phyloP scores from a whole-genome alignment of 1,139 yeast species.

The Cylindricascospora bacillispora region DNA sequence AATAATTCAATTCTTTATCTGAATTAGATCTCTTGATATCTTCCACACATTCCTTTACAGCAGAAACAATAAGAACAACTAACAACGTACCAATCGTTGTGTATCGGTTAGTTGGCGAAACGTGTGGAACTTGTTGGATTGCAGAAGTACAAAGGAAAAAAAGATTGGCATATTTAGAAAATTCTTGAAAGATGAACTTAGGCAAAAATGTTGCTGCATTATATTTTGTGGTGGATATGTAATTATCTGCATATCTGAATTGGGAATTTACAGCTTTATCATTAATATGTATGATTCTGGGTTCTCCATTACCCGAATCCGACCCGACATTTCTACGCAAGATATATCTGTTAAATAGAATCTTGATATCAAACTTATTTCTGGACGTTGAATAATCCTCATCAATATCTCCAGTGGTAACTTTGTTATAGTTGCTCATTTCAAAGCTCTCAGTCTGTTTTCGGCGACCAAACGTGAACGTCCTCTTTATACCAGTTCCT shows the following conservation, averaged over 20 bases:
- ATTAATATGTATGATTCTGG: slow-evolving; percentile 62
- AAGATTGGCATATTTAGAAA: slow-evolving; percentile 90
- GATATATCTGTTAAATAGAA: slow-evolving; percentile 36
- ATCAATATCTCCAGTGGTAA: slow-evolving; percentile 14
- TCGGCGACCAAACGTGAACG: slow-evolving; percentile 7
- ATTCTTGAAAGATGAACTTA: slow-evolving; percentile 89
- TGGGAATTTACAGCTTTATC: slow-evolving; percentile 42
- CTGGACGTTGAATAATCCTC: slow-evolving; percentile 22
- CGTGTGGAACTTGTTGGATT: slow-evolving; percentile 95
- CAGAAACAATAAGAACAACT: slow-evolving; percentile 79
- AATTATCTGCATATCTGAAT: slow-evolving; percentile 61
- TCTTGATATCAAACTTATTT: slow-evolving; percentile 42
- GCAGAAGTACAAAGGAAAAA: slow-evolving; percentile 86
- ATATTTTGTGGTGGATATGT: slow-evolving; percentile 93
- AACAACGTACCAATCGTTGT: slow-evolving; percentile 88
- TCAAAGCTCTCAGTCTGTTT: slow-evolving; percentile 23
- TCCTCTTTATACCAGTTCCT: slow-evolving; percentile 11
- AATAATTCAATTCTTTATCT: slow-evolving; percentile 77
- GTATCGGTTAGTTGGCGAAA: slow-evolving; percentile 89
- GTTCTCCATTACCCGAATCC: slow-evolving; percentile 31
- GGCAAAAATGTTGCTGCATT: slow-evolving; percentile 89
- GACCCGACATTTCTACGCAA: slow-evolving; percentile 28
- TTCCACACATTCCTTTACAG: slow-evolving; percentile 80
- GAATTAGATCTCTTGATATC: slow-evolving; percentile 83
- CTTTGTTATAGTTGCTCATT: slow-evolving; percentile 22